phyloP scores from a whole-genome alignment of 768 basidiomycete species.

The Holtermannia corniformis region DNA sequence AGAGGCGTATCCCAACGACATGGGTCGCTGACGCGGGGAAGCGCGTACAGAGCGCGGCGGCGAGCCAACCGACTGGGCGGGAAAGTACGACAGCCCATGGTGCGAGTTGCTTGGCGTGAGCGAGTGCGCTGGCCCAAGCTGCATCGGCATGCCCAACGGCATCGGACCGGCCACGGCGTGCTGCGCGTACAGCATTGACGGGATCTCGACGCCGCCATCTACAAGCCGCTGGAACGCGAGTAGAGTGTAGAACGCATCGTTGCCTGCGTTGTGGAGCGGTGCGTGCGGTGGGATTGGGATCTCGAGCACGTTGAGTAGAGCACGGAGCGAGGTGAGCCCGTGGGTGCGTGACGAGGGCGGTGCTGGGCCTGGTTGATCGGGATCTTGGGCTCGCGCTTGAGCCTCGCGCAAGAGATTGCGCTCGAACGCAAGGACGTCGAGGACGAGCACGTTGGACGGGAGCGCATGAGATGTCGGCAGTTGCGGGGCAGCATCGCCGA shows the following conservation, averaged over 20 bases:
- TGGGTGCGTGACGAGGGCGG: constrained; percentile 21
- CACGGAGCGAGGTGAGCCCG: constrained; percentile 24
- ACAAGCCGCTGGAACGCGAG: constrained; percentile 38
- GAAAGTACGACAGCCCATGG: neutral
- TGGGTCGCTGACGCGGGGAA: neutral
- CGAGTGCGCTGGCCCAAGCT: no score
- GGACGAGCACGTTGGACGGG: constrained; percentile 33
- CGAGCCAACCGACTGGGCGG: neutral
- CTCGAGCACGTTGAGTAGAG: constrained; percentile 28
- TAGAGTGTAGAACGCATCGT: constrained; percentile 39
- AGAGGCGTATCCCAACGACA: neutral
- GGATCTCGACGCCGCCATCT: constrained; percentile 33
- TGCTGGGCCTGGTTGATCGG: constrained; percentile 18
- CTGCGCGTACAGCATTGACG: constrained; percentile 18
- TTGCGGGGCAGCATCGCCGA: constrained; percentile 20
- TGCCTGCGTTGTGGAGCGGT: constrained; percentile 38
- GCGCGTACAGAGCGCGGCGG: neutral
- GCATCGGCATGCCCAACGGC: no score
- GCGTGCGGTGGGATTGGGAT: constrained; percentile 30
- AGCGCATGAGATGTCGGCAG: constrained; percentile 28
- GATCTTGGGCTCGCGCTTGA: constrained; percentile 4
- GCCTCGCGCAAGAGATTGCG: constrained; percentile 29
- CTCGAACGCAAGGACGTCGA: constrained; percentile 36
- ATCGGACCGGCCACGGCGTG: no score
- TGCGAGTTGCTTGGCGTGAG: neutral